Evolutionary conservation across 2,329 filamentous ascomycete species (phyloP), one percentile per base, ranked within the genome.

Genomic region (Sphaerulina vaccinii): DNA sequence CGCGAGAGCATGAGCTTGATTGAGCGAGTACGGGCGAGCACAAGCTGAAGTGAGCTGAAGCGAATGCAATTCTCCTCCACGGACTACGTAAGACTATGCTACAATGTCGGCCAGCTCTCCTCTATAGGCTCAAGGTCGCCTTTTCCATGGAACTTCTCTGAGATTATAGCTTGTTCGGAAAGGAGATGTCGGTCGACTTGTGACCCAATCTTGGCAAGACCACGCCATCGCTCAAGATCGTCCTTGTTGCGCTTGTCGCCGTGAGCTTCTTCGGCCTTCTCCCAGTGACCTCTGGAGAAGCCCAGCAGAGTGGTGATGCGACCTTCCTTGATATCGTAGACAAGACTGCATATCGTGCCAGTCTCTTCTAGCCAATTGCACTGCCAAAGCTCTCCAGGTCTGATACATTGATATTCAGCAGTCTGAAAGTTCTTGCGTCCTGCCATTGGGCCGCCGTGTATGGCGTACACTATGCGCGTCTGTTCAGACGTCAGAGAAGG

Each of bases 291-390:
- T 59, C 77, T 75, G 0, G 75, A 79, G 55, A 83, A 83, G 0
- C 70, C 76, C 5, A 83, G 61, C 57, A 82, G 59, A 0, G 79
- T 80, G 0, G 75, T 79, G 37, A 83, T 74, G 18, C 67, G 75
- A 47, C 71, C 66, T 5, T 71, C 65, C 0, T 68, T 61, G 33
- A 83, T 81, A 52, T 83, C 79, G 57, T 79, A 83, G 1, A 82
- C 78, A 0, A 80, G 63, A 1, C 76, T 81, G 48, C 75, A 76
- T 1, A 83, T 72, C 0, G 79, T 82, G 0, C 79, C 80, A 0
- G 80, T 83, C 65, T 83, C 80, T 52, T 83, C 79, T 1, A 83
- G 73, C 79, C 79, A 83, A 53, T 79, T 82, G 56, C 77, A 75
- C 59, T 83, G 80, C 80, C 80, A 83, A 0, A 82, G 61, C 62